Evolutionary conservation across 2,329 filamentous ascomycete species (phyloP).

Genomic region (Aspergillus jensenii): DNA sequence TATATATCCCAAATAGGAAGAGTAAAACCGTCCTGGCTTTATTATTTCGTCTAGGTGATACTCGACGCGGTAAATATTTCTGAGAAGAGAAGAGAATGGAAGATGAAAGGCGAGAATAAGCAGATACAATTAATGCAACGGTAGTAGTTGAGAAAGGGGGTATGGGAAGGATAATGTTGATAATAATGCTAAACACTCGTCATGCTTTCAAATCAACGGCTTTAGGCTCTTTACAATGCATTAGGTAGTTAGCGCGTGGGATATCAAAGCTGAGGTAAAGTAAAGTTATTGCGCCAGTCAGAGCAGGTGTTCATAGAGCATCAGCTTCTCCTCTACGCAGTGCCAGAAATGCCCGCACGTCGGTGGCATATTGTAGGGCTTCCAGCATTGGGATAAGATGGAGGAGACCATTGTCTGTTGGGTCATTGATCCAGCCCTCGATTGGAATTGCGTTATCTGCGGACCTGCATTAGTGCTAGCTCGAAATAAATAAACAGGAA

Average conservation of each 20-base stretch:
- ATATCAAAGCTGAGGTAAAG: conserved; percentile 3
- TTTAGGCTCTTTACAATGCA: conserved; percentile 9
- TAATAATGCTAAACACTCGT: conserved; percentile 8
- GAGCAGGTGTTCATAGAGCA: conserved; percentile 21
- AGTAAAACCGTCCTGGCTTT: not conserved
- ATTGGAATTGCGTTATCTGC: conserved; percentile 98
- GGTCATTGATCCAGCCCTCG: conserved; percentile 98
- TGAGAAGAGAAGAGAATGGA: not conserved
- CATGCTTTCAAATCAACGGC: conserved; percentile 9
- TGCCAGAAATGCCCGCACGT: conserved; percentile 86
- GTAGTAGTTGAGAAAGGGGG: conserved; percentile 5
- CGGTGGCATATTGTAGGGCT: conserved; percentile 92
- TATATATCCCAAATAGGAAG: not conserved
- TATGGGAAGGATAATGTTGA: conserved; percentile 13
- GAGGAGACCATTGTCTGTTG: conserved; percentile 91
- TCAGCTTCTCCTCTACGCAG: conserved; percentile 76
- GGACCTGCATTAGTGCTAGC: not conserved
- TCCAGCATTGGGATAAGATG: conserved; percentile 91
- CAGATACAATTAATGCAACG: conserved; percentile 8
- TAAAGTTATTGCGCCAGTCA: not conserved
- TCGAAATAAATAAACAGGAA: not conserved
- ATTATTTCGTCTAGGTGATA: conserved; percentile 7
- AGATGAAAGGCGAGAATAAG: not conserved
- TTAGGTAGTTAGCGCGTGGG: conserved; percentile 14
- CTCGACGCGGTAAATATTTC: not conserved